phyloP scores from a whole-genome alignment of 805 yeast species.

The Candida chauliodis region DNA sequence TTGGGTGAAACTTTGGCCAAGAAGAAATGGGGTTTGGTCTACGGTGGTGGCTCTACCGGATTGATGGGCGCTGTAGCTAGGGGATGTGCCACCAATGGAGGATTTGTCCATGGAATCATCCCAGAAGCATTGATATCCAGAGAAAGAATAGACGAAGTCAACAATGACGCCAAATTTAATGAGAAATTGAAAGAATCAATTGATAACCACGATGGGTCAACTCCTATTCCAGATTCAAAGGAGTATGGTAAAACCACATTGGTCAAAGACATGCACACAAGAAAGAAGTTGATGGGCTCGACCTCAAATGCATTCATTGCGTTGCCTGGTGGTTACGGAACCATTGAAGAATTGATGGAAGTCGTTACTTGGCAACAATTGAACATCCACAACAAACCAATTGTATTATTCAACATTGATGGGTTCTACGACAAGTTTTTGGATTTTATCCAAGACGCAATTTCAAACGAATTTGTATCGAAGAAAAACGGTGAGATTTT shows the following conservation, averaged over 20 bases:
- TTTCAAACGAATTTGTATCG: constrained; percentile 64
- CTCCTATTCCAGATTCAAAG: constrained; percentile 57
- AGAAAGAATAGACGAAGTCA: constrained; percentile 49
- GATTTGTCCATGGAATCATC: constrained; percentile 79
- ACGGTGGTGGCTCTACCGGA: constrained; percentile 90
- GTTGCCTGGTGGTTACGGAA: constrained; percentile 90
- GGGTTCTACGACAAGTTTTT: constrained; percentile 77
- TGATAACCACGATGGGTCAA: constrained; percentile 61
- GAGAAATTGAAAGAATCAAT: constrained; percentile 47
- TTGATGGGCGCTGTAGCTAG: constrained; percentile 76
- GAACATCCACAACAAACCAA: constrained; percentile 80
- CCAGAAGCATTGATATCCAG: constrained; percentile 78
- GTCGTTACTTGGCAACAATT: constrained; percentile 88
- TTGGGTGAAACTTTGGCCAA: constrained; percentile 59
- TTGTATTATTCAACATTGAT: constrained; percentile 70
- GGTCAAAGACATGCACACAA: constrained; percentile 85
- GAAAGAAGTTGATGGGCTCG: constrained; percentile 81
- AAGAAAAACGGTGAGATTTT: constrained; percentile 64
- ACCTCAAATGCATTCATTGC: constrained; percentile 87
- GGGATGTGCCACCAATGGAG: constrained; percentile 53
- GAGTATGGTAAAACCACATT: constrained; percentile 75
- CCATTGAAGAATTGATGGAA: constrained; percentile 86
- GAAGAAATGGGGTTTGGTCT: constrained; percentile 69
- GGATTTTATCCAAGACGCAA: constrained; percentile 56
- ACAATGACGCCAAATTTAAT: constrained; percentile 38